phyloP scores from a whole-genome alignment of 148 eudicot genomes.

The Dysphania ambrosioides region DNA sequence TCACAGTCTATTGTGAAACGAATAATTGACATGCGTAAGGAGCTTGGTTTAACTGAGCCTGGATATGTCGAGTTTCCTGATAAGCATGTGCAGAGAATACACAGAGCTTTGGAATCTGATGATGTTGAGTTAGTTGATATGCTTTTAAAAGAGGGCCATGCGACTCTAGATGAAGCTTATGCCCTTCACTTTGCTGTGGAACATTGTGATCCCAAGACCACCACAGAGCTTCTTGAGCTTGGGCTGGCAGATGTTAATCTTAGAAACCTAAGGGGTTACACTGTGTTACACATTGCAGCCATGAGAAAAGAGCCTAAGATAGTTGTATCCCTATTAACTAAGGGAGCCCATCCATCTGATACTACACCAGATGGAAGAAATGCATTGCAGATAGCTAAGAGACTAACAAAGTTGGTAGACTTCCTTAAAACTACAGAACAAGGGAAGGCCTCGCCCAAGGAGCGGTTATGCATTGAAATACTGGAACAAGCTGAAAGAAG shows the following conservation, averaged over 20 bases:
- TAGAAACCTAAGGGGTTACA: constrained; percentile 51
- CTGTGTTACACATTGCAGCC: constrained; percentile 88
- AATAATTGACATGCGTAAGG: constrained; percentile 56
- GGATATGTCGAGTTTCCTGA: constrained; percentile 50
- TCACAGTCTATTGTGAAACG: constrained; percentile 54
- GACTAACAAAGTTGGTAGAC: constrained; percentile 63
- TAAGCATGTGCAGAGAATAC: constrained; percentile 80
- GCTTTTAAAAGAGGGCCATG: constrained; percentile 71
- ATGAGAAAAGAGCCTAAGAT: constrained; percentile 92
- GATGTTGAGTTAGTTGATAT: constrained; percentile 83
- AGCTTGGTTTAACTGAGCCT: constrained; percentile 45
- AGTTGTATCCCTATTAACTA: constrained; percentile 76
- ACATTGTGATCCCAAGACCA: constrained; percentile 78
- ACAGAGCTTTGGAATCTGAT: constrained; percentile 83
- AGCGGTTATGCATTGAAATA: constrained; percentile 85
- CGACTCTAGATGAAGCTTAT: constrained; percentile 66
- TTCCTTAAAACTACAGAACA: constrained; percentile 46
- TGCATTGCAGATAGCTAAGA: constrained; percentile 74
- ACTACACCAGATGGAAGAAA: constrained; percentile 74
- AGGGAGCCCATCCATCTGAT: constrained; percentile 81
- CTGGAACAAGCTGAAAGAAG: constrained; percentile 87
- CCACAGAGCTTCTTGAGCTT: constrained; percentile 74
- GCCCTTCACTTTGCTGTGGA: constrained; percentile 93
- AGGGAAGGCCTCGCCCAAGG: constrained; percentile 65
- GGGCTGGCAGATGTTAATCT: constrained; percentile 71